Base-by-base conservation (phyloP, 257 asterid genomes). In the Vinca minor region DNA sequence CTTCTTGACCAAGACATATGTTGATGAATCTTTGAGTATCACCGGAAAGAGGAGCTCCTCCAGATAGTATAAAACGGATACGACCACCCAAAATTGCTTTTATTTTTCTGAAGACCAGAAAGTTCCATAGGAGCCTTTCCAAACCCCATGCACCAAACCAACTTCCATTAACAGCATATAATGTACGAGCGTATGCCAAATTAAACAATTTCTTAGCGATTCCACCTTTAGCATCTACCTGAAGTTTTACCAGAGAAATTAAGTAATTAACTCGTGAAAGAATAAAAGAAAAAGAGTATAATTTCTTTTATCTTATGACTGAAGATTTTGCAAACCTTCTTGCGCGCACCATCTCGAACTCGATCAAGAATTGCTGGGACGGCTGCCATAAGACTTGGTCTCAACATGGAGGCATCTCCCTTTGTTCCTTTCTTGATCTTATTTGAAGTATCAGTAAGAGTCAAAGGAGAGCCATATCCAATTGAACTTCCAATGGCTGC, bases 61-160 rank as follows among this genome's bases (percentile, higher is more conserved):
- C 99, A 63, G 95, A 93, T 31, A 93, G 78, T 67, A 93, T 81
- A 78, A 89, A 93, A 67, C 99, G 99, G 45, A 89, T 81, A 67
- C 75, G 87, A 36, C 99, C 96, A 59, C 97, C 99, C 83, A 93
- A 82, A 87, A 89, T 82, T 38, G 99, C 99, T 82, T 75, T 82
- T 69, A 93, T 80, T 78, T 93, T 93, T 67, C 82, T 86, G 52
- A 93, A 93, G 73, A 93, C 96, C 63, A 93, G 74, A 73, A 89
- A 55, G 77, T 85, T 81, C 99, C 99, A 93, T 1, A 93, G 65
- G 45, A 79, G 66, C 78, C 79, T 87, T 83, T 93, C 99, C 68
- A 93, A 60, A 66, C 97, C 99, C 99, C 99, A 89, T 28, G 96
- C 97, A 31, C 99, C 97, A 73, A 87, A 79, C 99, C 99, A 89